Base-by-base conservation (phyloP, 176 grass and related monocot species). In the Thinopyrum elongatum region DNA sequence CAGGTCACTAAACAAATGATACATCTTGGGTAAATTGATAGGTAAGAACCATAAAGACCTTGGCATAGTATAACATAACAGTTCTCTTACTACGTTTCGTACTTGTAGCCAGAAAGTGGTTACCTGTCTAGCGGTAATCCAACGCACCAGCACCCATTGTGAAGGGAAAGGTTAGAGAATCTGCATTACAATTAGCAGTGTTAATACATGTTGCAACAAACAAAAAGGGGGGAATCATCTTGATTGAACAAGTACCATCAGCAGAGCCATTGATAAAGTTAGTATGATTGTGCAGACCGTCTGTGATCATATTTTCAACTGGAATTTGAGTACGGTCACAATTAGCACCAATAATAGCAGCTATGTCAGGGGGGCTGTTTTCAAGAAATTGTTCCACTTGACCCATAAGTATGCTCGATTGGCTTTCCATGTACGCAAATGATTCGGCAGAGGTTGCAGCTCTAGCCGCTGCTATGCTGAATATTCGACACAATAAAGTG, bases 121-220 rank as follows among this genome's bases (percentile, higher is more conserved):
- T 89, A 89, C 70, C 80, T 74, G 9, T 80, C 84, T 87, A 95
- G 38, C 31, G 91, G 65, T 91, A 95, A 63, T 93, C 89, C 86
- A 95, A 87, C n/a, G 81, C 15, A 81, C 86, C 76, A 23, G 88
- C 74, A 87, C 80, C 83, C 85, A 95, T 78, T 70, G 91, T 91
- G 81, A 95, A 95, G 1, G 91, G 88, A 86, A 95, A 93, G 78
- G 91, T 95, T 78, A 91, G 92, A 66, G 94, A 87, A 69, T 82
- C 94, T 92, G 88, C 66, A 91, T 49, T 85, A 71, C 80, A 91
- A 28, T 42, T 71, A 89, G 76, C 60, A 28, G 38, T 6, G 16
- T 91, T n/a, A 87, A 29, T 80, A 26, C 16, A n/a, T n/a, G 29
- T 68, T 28, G 28, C 68, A 83, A 35, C 41, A 47, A 82, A 85